These are phyloP conservation scores for Lichtheimia corymbifera DNA, from an alignment of 371 early-diverging fungal genomes.

Conservation along the genomic window DNA sequence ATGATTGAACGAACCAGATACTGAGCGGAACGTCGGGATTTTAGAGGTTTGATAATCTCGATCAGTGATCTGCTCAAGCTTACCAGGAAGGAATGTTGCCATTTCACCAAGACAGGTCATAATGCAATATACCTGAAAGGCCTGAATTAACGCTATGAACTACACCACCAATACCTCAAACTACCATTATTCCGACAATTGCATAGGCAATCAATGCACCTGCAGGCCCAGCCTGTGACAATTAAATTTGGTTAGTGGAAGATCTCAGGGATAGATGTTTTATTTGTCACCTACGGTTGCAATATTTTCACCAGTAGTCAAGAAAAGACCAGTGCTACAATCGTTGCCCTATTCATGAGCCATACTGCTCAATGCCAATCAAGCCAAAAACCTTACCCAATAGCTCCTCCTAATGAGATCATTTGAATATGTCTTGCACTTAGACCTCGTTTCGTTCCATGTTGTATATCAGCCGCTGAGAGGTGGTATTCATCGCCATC, in stretches of 20 bases:
- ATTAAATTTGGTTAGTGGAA: background rate
- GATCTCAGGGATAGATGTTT: background rate
- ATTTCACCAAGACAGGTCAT: constrained; percentile 86
- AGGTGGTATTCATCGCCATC: too few relatives aligned
- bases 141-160: background rate
- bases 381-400: constrained; percentile 31
- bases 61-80: background rate
- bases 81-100: constrained; percentile 69
- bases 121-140: constrained; percentile 74
- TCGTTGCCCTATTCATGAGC: background rate
- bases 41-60: background rate
- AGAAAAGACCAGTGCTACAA: constrained; percentile 80
- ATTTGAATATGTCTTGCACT: constrained; percentile 77
- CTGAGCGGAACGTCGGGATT: constrained; percentile 27
- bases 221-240: constrained; percentile 70
- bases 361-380: background rate
- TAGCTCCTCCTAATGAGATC: constrained; percentile 74
- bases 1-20: constrained; percentile 83
- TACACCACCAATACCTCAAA: background rate
- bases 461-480: constrained; percentile 1
- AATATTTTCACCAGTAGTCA: constrained; percentile 78
- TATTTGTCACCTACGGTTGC: constrained; percentile 23
- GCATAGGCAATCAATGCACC: constrained; percentile 76
- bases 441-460: constrained; percentile 57
- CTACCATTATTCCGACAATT: constrained; percentile 47